phyloP scores from a whole-genome alignment of 2,329 filamentous ascomycete genomes.

The Hansfordia pulvinata region DNA sequence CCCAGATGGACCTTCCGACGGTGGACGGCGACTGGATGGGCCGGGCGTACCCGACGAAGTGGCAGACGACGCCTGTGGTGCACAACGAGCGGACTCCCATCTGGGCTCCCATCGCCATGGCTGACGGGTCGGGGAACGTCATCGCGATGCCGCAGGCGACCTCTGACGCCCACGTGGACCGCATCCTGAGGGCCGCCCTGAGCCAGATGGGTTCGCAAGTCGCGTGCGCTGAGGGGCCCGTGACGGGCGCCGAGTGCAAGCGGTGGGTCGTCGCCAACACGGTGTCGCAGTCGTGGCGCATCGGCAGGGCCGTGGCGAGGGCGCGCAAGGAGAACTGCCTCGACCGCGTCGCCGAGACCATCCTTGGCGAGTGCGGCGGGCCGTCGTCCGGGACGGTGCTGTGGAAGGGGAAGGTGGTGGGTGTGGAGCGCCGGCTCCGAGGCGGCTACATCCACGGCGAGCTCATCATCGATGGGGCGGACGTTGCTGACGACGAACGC shows the following conservation, averaged over 20 bases:
- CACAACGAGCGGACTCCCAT: conserved; percentile 32
- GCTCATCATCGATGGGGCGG: conserved; percentile 37
- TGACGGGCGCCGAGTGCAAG: conserved; percentile 33
- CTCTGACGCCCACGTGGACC: conserved; percentile 32
- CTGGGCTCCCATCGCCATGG: conserved; percentile 30
- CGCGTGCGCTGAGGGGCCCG: conserved; percentile 31
- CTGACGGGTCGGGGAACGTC: conserved; percentile 24
- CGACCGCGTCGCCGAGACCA: conserved; percentile 40
- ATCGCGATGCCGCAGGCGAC: conserved; percentile 28
- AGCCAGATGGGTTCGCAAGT: conserved; percentile 41
- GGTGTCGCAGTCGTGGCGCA: conserved; percentile 39
- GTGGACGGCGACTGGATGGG: conserved; percentile 46
- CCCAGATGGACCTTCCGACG: conserved; percentile 33
- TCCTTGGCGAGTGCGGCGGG: conserved; percentile 44
- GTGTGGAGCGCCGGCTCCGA: conserved; percentile 39
- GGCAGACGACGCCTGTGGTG: conserved; percentile 39
- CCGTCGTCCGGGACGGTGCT: conserved; percentile 36
- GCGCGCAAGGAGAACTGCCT: conserved; percentile 34
- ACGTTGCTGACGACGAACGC: conserved; percentile 18
- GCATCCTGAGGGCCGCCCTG: conserved; percentile 34
- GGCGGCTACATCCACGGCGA: conserved; percentile 48
- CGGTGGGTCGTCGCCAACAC: conserved; percentile 38
- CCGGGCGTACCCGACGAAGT: conserved; percentile 37
- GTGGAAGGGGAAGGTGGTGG: conserved; percentile 51
- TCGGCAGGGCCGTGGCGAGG: conserved; percentile 43